Conservation (phyloP, 1,139 yeast genomes). For the Suhomyces panamericanus region DNA sequence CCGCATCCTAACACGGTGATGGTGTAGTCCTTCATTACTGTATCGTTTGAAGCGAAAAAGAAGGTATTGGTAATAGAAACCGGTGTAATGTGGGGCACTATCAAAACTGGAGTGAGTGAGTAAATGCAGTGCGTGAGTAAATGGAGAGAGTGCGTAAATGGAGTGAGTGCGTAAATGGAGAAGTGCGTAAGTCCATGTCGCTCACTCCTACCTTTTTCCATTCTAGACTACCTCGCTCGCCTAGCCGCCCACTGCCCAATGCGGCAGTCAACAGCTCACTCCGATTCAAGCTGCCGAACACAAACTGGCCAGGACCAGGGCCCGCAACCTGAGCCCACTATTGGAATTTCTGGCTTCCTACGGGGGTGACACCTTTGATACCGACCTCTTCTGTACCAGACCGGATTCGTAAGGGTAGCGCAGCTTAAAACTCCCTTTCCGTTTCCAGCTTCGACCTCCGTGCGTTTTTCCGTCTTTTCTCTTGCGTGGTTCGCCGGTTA, state of each 20-base stretch:
- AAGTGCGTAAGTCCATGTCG: background rate
- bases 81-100: background rate
- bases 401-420: background rate
- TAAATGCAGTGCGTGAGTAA: background rate
- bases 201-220: background rate
- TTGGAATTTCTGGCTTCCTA: conserved; percentile 1
- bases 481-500: background rate
- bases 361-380: conserved; percentile 2
- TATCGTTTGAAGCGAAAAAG: background rate
- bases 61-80: background rate
- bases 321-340: conserved; percentile 7
- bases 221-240: background rate
- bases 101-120: background rate
- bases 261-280: background rate
- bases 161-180: too few relatives aligned
- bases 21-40: conserved; percentile 53
- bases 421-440: background rate
- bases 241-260: background rate
- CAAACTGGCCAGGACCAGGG: background rate
- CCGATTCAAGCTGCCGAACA: conserved; percentile 1
- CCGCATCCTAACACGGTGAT: conserved; percentile 90
- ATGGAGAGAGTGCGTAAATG: background rate
- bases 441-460: background rate
- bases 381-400: background rate
- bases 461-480: background rate